These are phyloP conservation scores for Candida patagonica DNA, from an alignment of 805 yeast genomes.

Conservation along the genomic window DNA sequence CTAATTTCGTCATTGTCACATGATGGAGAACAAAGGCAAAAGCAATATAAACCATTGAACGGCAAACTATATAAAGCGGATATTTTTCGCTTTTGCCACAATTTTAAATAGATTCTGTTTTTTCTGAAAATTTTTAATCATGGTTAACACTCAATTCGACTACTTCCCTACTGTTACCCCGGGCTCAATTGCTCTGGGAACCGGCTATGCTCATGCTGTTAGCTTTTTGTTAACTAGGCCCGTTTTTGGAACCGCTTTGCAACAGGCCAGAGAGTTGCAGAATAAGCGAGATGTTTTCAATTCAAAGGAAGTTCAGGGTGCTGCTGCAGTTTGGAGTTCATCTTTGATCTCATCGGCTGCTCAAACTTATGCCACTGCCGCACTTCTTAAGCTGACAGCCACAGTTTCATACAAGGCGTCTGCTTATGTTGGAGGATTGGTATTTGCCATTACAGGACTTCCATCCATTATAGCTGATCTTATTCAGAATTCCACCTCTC, in stretches of 20 bases:
- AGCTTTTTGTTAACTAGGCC: conserved; percentile 30
- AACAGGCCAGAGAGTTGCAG: conserved; percentile 27
- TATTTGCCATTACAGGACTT: conserved; percentile 29
- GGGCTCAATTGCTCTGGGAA: conserved; percentile 32
- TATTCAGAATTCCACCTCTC: conserved; percentile 28
- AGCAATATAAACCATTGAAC: neutral
- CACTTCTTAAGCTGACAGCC: conserved; percentile 31
- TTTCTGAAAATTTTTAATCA: too few relatives aligned
- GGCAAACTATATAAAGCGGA: too few relatives aligned
- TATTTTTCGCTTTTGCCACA: too few relatives aligned
- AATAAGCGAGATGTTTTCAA: conserved; percentile 29
- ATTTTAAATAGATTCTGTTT: too few relatives aligned
- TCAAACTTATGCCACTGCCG: conserved; percentile 34
- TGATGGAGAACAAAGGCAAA: neutral
- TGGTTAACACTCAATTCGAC: conserved; percentile 7
- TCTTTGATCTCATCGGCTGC: conserved; percentile 29
- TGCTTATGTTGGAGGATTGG: conserved; percentile 29
- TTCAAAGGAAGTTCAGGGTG: conserved; percentile 31
- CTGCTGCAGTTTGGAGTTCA: conserved; percentile 27
- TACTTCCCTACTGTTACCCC: conserved; percentile 8
- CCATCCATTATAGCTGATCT: conserved; percentile 28
- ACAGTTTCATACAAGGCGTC: conserved; percentile 32
- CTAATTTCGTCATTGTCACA: too few relatives aligned
- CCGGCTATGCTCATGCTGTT: conserved; percentile 30
- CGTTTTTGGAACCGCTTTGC: conserved; percentile 31